Evolutionary conservation across 495 filamentous ascomycete genomes (phyloP).

Genomic region (Lichina pygmaea): DNA sequence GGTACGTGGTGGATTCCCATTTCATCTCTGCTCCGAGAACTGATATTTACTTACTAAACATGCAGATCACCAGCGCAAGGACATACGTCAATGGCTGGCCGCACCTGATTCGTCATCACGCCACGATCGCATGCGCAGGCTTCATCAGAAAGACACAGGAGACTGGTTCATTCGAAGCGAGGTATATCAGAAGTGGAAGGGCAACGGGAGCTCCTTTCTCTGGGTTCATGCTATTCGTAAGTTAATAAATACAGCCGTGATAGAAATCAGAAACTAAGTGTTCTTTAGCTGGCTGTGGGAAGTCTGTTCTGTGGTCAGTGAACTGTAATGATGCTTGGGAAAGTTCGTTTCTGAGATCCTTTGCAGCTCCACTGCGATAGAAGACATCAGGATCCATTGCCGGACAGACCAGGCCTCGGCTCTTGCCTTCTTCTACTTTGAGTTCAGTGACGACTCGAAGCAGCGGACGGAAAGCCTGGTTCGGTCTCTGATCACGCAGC

Average conservation of each 20-base stretch:
- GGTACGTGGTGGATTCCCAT: background rate
- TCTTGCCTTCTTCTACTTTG: conserved; percentile 2
- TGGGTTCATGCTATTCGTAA: conserved; percentile 1
- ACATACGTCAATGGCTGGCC: background rate
- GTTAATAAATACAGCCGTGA: background rate
- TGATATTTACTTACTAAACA: background rate
- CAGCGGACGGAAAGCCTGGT: background rate
- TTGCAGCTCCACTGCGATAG: conserved; percentile 1
- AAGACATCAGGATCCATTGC: background rate
- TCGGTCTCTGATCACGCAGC: background rate
- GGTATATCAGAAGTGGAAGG: background rate
- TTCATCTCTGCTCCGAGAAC: background rate
- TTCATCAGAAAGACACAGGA: background rate
- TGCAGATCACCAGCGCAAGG: background rate
- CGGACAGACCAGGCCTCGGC: background rate
- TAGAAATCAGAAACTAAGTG: background rate
- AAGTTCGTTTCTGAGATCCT: background rate
- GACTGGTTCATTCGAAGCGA: conserved; percentile 1
- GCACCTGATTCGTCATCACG: background rate
- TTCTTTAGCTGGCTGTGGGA: background rate
- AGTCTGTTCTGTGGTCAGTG: conserved; percentile 1
- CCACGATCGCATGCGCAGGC: background rate
- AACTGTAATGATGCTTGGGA: background rate
- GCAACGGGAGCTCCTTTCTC: background rate
- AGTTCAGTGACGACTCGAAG: background rate